A percentile compares a stretch with the other conserved stretches of the same genome.
Evolutionary conservation across 345 rosid species (phyloP).

Genomic region (Eucalyptus marginata): DNA sequence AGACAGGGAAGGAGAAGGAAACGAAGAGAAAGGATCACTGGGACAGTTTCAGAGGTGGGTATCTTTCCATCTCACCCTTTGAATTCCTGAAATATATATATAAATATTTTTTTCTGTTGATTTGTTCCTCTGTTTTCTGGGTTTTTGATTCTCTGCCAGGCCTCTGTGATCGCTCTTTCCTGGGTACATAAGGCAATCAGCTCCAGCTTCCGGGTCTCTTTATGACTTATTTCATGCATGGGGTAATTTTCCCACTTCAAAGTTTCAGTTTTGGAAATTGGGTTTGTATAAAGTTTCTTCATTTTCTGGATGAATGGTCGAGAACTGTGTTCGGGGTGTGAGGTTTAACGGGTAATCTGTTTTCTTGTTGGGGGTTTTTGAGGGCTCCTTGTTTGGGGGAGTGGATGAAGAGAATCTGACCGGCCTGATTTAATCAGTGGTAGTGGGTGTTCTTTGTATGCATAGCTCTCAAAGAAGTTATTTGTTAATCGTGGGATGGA

Average conservation of each 20-base stretch:
- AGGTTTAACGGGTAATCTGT: background rate
- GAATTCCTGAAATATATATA: background rate
- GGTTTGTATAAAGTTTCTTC: background rate
- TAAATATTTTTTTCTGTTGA: background rate
- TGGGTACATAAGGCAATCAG: background rate
- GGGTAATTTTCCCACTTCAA: background rate
- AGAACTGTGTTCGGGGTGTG: background rate
- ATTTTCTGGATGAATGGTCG: background rate
- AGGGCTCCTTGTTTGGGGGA: background rate
- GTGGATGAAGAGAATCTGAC: background rate
- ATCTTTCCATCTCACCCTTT: background rate
- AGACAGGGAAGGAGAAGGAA: background rate
- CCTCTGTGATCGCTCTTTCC: background rate
- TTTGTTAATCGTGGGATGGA: background rate
- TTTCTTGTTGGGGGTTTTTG: background rate
- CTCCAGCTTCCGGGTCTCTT: background rate
- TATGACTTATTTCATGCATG: background rate
- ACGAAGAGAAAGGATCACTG: background rate
- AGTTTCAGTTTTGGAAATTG: background rate
- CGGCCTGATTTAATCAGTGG: background rate
- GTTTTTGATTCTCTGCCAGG: background rate
- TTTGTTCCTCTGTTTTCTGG: background rate
- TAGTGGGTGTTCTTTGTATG: background rate
- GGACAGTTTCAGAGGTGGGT: background rate
- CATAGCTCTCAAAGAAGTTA: background rate